phyloP scores from a whole-genome alignment of 1,284 basidiomycete genomes.

The Ustanciosporium gigantosporum region DNA sequence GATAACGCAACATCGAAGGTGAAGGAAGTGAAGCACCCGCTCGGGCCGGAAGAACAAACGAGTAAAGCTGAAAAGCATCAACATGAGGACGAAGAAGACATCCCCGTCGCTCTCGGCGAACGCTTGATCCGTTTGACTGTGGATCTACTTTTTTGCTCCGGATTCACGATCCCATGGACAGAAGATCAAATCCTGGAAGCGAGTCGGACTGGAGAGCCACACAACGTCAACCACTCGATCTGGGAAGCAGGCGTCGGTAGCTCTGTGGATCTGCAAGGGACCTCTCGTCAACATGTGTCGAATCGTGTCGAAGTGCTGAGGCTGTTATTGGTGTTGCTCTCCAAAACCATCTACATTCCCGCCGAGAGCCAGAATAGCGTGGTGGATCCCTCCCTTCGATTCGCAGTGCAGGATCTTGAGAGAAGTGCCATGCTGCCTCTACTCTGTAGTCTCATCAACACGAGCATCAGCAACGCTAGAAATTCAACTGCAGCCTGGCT shows the following conservation, averaged over 20 bases:
- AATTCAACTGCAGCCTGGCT: conserved; percentile 29
- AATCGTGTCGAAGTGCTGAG: conserved; percentile 52
- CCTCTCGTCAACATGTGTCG: conserved; percentile 35
- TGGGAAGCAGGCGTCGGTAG: conserved; percentile 58
- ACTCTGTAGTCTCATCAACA: conserved; percentile 57
- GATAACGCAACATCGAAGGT: not conserved
- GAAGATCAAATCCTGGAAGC: conserved; percentile 45
- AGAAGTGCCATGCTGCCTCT: conserved; percentile 46
- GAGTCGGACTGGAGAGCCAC: not conserved
- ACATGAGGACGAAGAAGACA: conserved; percentile 7
- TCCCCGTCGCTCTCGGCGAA: conserved; percentile 32
- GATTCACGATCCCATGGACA: conserved; percentile 58
- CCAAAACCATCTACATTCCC: conserved; percentile 55
- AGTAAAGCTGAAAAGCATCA: not conserved
- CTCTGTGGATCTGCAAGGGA: conserved; percentile 44
- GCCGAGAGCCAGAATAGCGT: conserved; percentile 13
- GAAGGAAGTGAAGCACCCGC: conserved; percentile 19
- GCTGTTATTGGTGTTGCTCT: conserved; percentile 51
- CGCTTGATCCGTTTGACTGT: conserved; percentile 34
- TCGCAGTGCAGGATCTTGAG: conserved; percentile 40
- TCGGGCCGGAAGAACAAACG: conserved; percentile 1
- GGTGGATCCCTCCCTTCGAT: conserved; percentile 32
- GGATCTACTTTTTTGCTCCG: conserved; percentile 57
- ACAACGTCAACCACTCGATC: conserved; percentile 40
- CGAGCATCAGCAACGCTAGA: conserved; percentile 38